Conservation (phyloP, 768 basidiomycete genomes). For the Xerocomellus dryophilus region DNA sequence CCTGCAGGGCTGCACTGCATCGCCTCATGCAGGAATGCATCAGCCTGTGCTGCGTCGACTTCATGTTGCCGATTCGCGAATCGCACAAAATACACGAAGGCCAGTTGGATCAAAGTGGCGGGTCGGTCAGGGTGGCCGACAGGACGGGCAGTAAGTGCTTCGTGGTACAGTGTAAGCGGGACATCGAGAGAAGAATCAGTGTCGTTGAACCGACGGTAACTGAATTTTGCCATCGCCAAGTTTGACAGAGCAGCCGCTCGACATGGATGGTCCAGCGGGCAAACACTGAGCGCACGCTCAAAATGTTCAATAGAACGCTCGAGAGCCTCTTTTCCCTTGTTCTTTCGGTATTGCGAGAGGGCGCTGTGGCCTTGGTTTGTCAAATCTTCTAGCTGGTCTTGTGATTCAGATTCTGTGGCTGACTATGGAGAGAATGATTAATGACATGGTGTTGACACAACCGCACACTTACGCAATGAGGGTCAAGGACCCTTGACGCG, state of each 20-base stretch:
- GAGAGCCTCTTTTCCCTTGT: not conserved
- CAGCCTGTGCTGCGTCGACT: not conserved
- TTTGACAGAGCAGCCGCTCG: constrained; percentile 2
- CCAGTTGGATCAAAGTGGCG: constrained; percentile 1
- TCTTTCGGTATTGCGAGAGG: not conserved
- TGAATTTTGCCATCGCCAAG: not conserved
- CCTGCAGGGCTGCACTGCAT: not conserved
- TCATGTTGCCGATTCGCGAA: not conserved
- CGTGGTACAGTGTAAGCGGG: not conserved
- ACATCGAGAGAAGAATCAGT: not conserved
- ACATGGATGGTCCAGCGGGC: constrained; percentile 2
- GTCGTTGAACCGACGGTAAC: not conserved
- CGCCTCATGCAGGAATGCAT: not conserved
- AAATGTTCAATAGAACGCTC: not conserved
- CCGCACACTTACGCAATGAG: not conserved
- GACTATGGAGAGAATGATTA: not conserved
- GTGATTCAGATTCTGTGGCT: not conserved
- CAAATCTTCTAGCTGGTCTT: not conserved
- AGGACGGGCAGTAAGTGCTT: not conserved
- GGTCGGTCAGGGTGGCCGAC: constrained; percentile 4
- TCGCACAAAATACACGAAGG: not conserved
- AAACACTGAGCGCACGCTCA: not conserved
- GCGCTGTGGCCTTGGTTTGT: not conserved
- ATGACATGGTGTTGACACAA: not conserved
- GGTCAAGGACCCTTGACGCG: not conserved